phyloP scores from a whole-genome alignment of 2,329 filamentous ascomycete species.

The Didymella arachidicola region DNA sequence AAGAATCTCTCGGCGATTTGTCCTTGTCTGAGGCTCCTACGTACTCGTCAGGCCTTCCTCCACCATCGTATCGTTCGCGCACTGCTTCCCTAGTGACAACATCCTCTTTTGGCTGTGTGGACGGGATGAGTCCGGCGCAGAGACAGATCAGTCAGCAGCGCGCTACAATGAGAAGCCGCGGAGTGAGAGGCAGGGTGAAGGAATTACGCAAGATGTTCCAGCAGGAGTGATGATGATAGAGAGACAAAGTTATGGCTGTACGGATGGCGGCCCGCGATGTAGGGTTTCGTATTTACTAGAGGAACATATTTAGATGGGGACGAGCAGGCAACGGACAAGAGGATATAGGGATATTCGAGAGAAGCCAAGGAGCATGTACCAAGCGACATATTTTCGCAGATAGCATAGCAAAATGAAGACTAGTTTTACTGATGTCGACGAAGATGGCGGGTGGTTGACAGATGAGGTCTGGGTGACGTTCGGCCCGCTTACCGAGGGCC shows the following conservation, averaged over 20 bases:
- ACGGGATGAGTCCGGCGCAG: conserved; percentile 42
- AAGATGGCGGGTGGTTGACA: background rate
- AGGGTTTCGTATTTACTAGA: background rate
- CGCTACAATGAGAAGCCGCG: conserved; percentile 27
- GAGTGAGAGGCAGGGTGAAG: conserved; percentile 41
- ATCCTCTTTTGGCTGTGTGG: conserved; percentile 49
- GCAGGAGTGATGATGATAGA: conserved; percentile 10
- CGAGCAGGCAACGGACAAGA: background rate
- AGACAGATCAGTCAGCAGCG: conserved; percentile 39
- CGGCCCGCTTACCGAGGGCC: conserved; percentile 38
- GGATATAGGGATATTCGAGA: background rate
- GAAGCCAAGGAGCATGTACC: background rate
- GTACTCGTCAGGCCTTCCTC: conserved; percentile 42
- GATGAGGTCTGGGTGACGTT: conserved; percentile 20
- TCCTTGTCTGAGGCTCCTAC: conserved; percentile 47
- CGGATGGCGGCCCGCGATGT: background rate
- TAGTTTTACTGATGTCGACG: background rate
- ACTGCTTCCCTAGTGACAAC: conserved; percentile 41
- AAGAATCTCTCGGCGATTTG: conserved; percentile 43
- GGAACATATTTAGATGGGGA: background rate
- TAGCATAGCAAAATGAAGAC: conserved; percentile 4
- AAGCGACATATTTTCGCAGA: background rate
- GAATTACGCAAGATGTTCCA: conserved; percentile 25
- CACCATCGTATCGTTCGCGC: conserved; percentile 47
- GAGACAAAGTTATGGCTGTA: background rate